Percentiles rank a stretch among this genome's conserved stretches.
Conservation (phyloP, 805 yeast species). For the Sugiyamaella floridensis region DNA sequence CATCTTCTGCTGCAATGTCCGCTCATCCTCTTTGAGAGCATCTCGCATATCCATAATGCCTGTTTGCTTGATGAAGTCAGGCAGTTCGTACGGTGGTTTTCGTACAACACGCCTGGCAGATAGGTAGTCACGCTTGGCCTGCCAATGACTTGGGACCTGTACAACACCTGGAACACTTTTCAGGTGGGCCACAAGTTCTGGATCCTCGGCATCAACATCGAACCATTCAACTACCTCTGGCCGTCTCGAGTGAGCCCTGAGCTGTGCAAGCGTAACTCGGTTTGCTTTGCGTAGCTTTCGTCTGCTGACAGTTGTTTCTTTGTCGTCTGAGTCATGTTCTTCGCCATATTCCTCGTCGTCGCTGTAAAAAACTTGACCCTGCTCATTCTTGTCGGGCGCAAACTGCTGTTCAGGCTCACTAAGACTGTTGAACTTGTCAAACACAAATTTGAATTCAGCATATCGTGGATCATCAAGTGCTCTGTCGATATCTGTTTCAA, state of each 20-base stretch:
- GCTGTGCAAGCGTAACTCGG: conserved; percentile 57
- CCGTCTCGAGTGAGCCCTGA: conserved; percentile 51
- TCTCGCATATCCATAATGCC: conserved; percentile 85
- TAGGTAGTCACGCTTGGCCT: conserved; percentile 64
- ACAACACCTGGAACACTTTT: conserved; percentile 62
- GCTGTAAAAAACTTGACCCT: conserved; percentile 30
- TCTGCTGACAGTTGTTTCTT: conserved; percentile 27
- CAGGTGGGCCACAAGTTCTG: conserved; percentile 54
- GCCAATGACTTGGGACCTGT: conserved; percentile 84
- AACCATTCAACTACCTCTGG: conserved; percentile 83
- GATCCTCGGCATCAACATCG: conserved; percentile 81
- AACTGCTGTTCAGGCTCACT: conserved; percentile 16
- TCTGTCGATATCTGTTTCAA: conserved; percentile 23
- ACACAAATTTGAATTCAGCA: conserved; percentile 31
- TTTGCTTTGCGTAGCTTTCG: conserved; percentile 45
- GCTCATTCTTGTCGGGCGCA: conserved; percentile 11
- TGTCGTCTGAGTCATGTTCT: conserved; percentile 22
- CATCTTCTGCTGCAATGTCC: conserved; percentile 61
- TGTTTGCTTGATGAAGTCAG: conserved; percentile 69
- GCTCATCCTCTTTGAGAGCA: conserved; percentile 42
- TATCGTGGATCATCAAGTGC: conserved; percentile 28
- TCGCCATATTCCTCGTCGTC: conserved; percentile 25
- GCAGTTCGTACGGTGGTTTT: conserved; percentile 67
- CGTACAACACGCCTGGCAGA: conserved; percentile 59
- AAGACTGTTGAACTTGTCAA: conserved; percentile 31